Base-by-base conservation (phyloP, 768 basidiomycete genomes). In the Hygrophorus russula region DNA sequence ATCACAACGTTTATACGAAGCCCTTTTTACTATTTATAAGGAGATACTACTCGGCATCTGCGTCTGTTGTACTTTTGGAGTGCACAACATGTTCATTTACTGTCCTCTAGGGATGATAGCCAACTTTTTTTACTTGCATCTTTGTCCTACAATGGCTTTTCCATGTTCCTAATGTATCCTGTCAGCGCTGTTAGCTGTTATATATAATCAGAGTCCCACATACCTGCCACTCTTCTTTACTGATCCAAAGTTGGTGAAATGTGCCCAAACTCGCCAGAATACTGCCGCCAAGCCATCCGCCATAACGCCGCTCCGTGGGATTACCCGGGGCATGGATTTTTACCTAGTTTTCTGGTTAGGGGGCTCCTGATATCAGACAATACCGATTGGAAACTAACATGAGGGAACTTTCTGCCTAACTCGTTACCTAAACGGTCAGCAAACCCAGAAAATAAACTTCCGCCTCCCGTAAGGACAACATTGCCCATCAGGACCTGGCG, bases 161-260 rank as follows among this genome's bases (percentile, higher is more conserved):
- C 88, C 89, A 53, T 88, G 85, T 56, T 91, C 87, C 81, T 88
- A 47, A 19, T 27, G 24, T 32, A 38, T 28, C n/a, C 27, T 14
- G 49, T 42, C n/a, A 40, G 2, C 20, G 19, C 15, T 27, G 34
- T 11, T 6, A 29, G 32, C 19, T 28, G 17, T n/a, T n/a, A n/a
- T n/a, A n/a, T n/a, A 33, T 10, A 5, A 9, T 9, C 9, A 24
- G 30, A 35, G 28, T 19, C 38, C 19, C 37, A 59, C 78, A 34
- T 47, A 87, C 89, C 75, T 87, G 78, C 82, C 88, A 93, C 54
- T 94, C 91, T 59, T 92, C 90, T 55, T 70, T 78, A 61, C 88
- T 90, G 56, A 94, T 91, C 91, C 91, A 93, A 39, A 93, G 67
- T 53, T 94, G 94, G 58, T 99, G 96, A 73, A 98, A 99, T 12